A percentile compares a stretch with the other conserved stretches of the same genome.
phyloP scores from a whole-genome alignment of 768 basidiomycete species.

The Boletus vinaceobasis region DNA sequence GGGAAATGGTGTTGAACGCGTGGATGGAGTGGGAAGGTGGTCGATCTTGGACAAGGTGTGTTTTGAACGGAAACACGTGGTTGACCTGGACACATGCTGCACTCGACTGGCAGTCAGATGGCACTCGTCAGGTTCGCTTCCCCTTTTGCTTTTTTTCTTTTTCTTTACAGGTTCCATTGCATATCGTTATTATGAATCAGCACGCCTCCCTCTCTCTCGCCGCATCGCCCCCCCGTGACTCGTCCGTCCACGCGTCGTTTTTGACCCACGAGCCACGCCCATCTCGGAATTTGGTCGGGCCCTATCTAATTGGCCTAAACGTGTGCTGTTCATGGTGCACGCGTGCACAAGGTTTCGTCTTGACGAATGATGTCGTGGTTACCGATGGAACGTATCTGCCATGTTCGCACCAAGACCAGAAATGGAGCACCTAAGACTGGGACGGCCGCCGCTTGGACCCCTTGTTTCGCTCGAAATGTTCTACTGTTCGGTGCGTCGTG shows the following conservation, averaged over 20 bases:
- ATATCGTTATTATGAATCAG: slow-evolving; percentile 1
- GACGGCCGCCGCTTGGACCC: not conserved
- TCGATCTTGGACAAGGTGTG: slow-evolving; percentile 14
- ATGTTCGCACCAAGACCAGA: not conserved
- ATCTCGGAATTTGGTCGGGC: not conserved
- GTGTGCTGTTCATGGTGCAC: not conserved
- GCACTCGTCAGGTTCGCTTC: slow-evolving; percentile 1
- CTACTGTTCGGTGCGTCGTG: not conserved
- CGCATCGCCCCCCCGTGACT: slow-evolving; percentile 2
- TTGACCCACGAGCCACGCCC: not conserved
- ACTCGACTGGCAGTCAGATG: not conserved
- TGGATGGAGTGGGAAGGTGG: slow-evolving; percentile 14
- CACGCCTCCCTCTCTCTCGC: slow-evolving; percentile 1
- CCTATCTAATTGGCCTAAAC: not conserved
- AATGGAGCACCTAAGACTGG: not conserved
- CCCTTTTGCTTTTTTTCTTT: not conserved
- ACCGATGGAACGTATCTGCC: slow-evolving; percentile 1
- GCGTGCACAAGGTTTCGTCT: slow-evolving; percentile 1
- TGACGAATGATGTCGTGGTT: not conserved
- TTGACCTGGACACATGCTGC: not conserved
- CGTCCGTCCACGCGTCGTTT: not conserved
- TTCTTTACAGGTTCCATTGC: not conserved
- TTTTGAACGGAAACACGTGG: slow-evolving; percentile 21
- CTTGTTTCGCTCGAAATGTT: not conserved
- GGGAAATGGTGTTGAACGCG: slow-evolving; percentile 12